phyloP scores from a whole-genome alignment of 2,329 filamentous ascomycete genomes.

The Gremmenia infestans region DNA sequence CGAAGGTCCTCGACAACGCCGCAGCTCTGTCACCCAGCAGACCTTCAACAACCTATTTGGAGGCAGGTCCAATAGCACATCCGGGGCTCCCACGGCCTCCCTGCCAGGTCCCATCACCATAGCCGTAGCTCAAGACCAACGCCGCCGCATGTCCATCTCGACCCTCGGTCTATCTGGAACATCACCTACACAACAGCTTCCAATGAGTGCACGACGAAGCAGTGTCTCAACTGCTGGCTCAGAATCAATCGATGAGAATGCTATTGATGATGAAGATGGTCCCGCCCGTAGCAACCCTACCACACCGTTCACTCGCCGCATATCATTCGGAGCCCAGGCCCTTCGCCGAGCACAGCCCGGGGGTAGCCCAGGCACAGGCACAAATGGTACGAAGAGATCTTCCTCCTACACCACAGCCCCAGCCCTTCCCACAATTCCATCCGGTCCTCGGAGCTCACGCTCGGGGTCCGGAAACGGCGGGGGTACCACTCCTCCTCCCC shows the following conservation, averaged over 20 bases:
- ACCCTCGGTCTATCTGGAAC: slow-evolving; percentile 69
- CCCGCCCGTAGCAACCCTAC: slow-evolving; percentile 54
- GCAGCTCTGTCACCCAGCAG: slow-evolving; percentile 40
- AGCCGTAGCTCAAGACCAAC: slow-evolving; percentile 48
- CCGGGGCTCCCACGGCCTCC: slow-evolving; percentile 39
- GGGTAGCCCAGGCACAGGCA: slow-evolving; percentile 24
- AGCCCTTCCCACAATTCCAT: slow-evolving; percentile 25
- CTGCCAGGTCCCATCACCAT: slow-evolving; percentile 46
- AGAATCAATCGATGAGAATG: slow-evolving; percentile 65
- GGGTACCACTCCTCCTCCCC: slow-evolving; percentile 21
- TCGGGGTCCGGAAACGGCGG: slow-evolving; percentile 16
- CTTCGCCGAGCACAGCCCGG: slow-evolving; percentile 33
- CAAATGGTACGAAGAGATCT: slow-evolving; percentile 24
- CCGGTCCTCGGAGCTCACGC: slow-evolving; percentile 22
- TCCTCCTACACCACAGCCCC: slow-evolving; percentile 26
- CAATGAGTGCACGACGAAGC: slow-evolving; percentile 53
- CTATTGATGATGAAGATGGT: slow-evolving; percentile 62
- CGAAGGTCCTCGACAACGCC: slow-evolving; percentile 38
- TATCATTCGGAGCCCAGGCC: slow-evolving; percentile 85
- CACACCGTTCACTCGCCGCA: slow-evolving; percentile 74
- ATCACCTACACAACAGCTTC: slow-evolving; percentile 55
- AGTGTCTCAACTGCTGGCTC: slow-evolving; percentile 66
- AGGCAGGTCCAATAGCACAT: slow-evolving; percentile 43
- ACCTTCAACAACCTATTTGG: slow-evolving; percentile 47
- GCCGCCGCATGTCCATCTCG: slow-evolving; percentile 68